A percentile compares a stretch with the other conserved stretches of the same genome.
phyloP scores from a whole-genome alignment of 495 filamentous ascomycete species.

The Staphylotrichum longicolle region DNA sequence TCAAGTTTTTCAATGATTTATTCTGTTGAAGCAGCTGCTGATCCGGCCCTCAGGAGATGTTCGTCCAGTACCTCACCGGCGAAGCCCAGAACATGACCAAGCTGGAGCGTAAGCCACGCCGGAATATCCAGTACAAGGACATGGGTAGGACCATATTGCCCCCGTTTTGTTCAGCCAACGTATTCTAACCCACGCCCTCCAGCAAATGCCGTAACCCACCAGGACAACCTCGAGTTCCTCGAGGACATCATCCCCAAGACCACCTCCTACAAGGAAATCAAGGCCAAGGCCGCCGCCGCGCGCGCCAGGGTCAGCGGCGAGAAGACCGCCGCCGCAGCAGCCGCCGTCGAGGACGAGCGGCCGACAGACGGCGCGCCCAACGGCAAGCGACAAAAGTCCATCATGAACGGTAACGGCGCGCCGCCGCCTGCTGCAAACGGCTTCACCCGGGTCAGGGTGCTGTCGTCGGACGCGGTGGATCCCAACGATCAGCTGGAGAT shows the following conservation, averaged over 20 bases:
- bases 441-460: constrained; percentile 18
- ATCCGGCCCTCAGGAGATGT: constrained; percentile 68
- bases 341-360: constrained; percentile 30
- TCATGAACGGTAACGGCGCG: constrained; percentile 33
- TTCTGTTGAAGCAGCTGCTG: not conserved
- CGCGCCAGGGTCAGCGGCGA: constrained; percentile 41
- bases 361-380: constrained; percentile 32
- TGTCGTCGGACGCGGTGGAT: constrained; percentile 31
- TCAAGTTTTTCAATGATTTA: not conserved
- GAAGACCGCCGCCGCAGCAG: constrained; percentile 15
- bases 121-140: constrained; percentile 96
- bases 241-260: constrained; percentile 87
- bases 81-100: constrained; percentile 87
- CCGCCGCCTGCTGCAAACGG: constrained; percentile 22
- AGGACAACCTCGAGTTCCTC: constrained; percentile 94
- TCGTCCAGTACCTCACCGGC: constrained; percentile 85
- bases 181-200: not conserved
- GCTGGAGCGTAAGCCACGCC: constrained; percentile 82
- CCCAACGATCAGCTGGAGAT: constrained; percentile 45
- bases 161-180: too few relatives aligned
- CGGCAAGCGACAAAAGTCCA: constrained; percentile 47
- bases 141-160: constrained; percentile 53
- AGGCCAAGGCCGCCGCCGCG: constrained; percentile 50
- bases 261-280: constrained; percentile 73
- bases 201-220: constrained; percentile 83